A percentile compares a stretch with the other conserved stretches of the same genome.
These are phyloP conservation scores for Penicillium soppii DNA, from an alignment of 495 filamentous ascomycete genomes.

Conservation along the genomic window DNA sequence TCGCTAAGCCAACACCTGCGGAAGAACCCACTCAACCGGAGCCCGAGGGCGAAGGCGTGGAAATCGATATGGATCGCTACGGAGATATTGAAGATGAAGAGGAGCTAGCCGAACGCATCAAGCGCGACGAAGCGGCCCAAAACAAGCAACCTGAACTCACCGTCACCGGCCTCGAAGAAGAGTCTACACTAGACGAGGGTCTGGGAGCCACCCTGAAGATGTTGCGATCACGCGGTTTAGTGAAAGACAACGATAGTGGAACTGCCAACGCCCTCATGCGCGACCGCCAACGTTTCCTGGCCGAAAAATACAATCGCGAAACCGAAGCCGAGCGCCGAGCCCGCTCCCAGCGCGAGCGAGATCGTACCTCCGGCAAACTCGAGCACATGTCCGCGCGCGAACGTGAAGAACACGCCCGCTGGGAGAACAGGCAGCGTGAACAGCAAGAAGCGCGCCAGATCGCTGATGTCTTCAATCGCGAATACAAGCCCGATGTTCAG, in stretches of 20 bases:
- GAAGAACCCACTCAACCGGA: constrained; percentile 44
- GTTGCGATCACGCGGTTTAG: constrained; percentile 76
- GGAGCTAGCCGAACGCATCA: constrained; percentile 46
- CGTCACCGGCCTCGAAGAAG: constrained; percentile 79
- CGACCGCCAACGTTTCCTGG: constrained; percentile 75
- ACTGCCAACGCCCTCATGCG: constrained; percentile 69
- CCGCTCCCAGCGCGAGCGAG: constrained; percentile 80
- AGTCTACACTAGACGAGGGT: constrained; percentile 72
- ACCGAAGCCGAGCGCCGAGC: constrained; percentile 74
- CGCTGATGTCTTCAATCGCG: constrained; percentile 77
- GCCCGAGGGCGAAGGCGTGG: constrained; percentile 46
- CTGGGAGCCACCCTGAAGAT: constrained; percentile 79
- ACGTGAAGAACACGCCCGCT: constrained; percentile 83
- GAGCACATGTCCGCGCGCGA: constrained; percentile 87
- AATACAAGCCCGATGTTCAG: constrained; percentile 87
- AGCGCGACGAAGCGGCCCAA: constrained; percentile 48
- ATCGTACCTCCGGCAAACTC: constrained; percentile 75
- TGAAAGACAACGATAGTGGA: constrained; percentile 61
- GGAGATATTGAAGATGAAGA: constrained; percentile 57
- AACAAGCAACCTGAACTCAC: constrained; percentile 44
- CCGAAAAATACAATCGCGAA: constrained; percentile 72
- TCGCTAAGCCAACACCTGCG: too few species aligned
- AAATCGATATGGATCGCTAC: constrained; percentile 64
- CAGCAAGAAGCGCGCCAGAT: constrained; percentile 75
- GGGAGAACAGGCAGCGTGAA: constrained; percentile 84